Conservation (phyloP, 2,329 filamentous ascomycete species). For the Aspergillus spinulosporus region DNA sequence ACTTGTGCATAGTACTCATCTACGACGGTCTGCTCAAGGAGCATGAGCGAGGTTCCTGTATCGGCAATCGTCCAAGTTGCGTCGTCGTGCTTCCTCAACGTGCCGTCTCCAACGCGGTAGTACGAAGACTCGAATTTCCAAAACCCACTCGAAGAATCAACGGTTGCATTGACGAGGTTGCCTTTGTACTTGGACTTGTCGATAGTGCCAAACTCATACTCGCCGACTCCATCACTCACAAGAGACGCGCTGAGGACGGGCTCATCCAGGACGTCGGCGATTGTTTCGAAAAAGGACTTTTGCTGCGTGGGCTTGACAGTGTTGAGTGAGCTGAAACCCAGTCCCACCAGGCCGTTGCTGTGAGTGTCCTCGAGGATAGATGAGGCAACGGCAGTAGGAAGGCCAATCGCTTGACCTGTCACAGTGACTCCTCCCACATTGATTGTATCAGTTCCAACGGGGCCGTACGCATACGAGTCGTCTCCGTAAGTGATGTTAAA, state of each 20-base stretch:
- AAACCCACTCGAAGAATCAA: constrained; percentile 65
- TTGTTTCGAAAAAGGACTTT: constrained; percentile 74
- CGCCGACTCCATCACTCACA: constrained; percentile 59
- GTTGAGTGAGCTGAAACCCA: constrained; percentile 67
- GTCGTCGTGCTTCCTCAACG: constrained; percentile 36
- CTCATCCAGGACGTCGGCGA: constrained; percentile 59
- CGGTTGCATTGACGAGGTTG: constrained; percentile 60
- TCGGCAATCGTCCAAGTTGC: constrained; percentile 59
- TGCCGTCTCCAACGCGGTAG: constrained; percentile 55
- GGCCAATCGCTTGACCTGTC: constrained; percentile 64
- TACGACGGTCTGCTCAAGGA: constrained; percentile 59
- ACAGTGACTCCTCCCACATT: constrained; percentile 66
- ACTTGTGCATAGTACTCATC: constrained; percentile 61
- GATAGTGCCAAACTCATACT: constrained; percentile 73
- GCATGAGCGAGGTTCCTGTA: constrained; percentile 68
- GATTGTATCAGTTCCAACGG: constrained; percentile 67
- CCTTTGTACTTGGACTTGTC: constrained; percentile 65
- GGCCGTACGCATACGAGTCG: constrained; percentile 61
- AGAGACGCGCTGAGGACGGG: constrained; percentile 73
- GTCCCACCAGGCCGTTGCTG: constrained; percentile 68
- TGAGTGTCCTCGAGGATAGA: constrained; percentile 60
- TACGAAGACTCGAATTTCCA: constrained; percentile 65
- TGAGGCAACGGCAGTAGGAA: constrained; percentile 60
- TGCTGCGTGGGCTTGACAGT: constrained; percentile 63
- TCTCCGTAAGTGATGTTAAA: constrained; percentile 72